Evolutionary conservation across 225 moss, liverwort and hornwort genomes (phyloP).

Genomic region (Sphagnum tenellum): DNA sequence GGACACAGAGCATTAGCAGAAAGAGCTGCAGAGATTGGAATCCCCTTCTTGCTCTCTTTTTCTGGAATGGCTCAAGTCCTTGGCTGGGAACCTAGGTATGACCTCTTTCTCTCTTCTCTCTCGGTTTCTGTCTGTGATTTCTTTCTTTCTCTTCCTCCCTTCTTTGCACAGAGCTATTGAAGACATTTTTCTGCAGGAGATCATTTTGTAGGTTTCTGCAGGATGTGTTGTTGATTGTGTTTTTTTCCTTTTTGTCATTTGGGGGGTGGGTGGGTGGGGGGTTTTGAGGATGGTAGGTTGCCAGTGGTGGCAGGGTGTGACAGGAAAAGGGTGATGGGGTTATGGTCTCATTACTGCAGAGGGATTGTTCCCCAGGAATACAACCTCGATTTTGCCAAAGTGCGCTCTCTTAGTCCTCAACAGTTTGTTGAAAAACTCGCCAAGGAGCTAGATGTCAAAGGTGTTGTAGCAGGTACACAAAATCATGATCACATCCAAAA

Average conservation of each 20-base stretch:
- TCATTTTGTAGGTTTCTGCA: too few species aligned
- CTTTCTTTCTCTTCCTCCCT: too few species aligned
- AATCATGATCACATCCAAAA: too few species aligned
- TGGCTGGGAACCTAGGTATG: constrained; percentile 84
- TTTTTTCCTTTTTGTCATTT: not conserved
- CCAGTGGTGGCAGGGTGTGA: constrained; percentile 85
- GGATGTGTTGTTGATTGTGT: too few species aligned
- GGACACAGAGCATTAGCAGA: constrained; percentile 89
- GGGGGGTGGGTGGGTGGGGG: constrained; percentile 1
- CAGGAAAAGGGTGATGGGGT: constrained; percentile 67
- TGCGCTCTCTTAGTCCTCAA: constrained; percentile 76
- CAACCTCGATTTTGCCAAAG: constrained; percentile 70
- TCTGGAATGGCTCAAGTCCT: constrained; percentile 92
- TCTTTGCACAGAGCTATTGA: too few species aligned
- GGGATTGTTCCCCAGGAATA: constrained; percentile 61
- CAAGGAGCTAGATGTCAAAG: constrained; percentile 71
- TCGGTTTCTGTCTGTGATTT: too few species aligned
- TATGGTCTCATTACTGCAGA: constrained; percentile 63
- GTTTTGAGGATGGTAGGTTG: constrained; percentile 33
- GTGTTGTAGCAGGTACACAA: constrained; percentile 74
- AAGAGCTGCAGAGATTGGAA: constrained; percentile 76
- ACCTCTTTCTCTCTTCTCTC: too few species aligned
- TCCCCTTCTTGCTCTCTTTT: constrained; percentile 78
- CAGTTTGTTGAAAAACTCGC: constrained; percentile 90
- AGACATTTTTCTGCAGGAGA: too few species aligned